Evolutionary conservation across 306 rosid species (phyloP).

Genomic region (Vigna hirtella): DNA sequence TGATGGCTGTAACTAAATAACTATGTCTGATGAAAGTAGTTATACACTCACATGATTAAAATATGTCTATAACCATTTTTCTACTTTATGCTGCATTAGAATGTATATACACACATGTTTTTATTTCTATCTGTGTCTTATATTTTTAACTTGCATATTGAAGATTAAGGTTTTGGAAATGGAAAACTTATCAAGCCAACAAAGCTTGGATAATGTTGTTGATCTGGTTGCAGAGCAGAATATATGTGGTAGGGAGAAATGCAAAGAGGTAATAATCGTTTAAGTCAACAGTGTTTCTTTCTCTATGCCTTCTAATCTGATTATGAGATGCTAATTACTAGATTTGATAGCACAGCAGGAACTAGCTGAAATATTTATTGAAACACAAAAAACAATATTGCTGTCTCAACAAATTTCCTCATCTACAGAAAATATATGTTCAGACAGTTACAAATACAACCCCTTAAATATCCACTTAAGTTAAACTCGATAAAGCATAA

Average conservation of each 20-base stretch:
- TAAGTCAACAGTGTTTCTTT: slow-evolving; percentile 29
- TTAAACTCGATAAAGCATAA: not conserved
- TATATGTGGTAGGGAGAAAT: slow-evolving; percentile 65
- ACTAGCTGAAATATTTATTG: not conserved
- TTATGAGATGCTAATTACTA: slow-evolving; percentile 16
- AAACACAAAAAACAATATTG: not conserved
- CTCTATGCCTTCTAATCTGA: slow-evolving; percentile 23
- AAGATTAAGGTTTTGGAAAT: slow-evolving; percentile 81
- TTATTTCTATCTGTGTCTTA: slow-evolving; percentile 13
- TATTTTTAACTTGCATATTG: slow-evolving; percentile 30
- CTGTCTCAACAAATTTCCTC: not conserved
- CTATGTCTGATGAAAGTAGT: too few species aligned
- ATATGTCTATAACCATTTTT: slow-evolving; percentile 26
- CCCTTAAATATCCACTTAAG: not conserved
- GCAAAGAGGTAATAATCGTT: slow-evolving; percentile 67
- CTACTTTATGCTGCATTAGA: slow-evolving; percentile 41
- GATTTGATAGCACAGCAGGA: not conserved
- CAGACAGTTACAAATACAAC: not conserved
- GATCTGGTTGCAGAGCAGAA: slow-evolving; percentile 82
- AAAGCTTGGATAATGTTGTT: slow-evolving; percentile 72
- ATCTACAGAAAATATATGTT: not conserved
- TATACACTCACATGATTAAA: not conserved
- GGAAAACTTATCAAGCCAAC: slow-evolving; percentile 84
- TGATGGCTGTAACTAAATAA: too few species aligned
- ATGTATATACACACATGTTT: not conserved